phyloP scores from a whole-genome alignment of 2,329 filamentous ascomycete species.

The Mycosphaerella sp. region DNA sequence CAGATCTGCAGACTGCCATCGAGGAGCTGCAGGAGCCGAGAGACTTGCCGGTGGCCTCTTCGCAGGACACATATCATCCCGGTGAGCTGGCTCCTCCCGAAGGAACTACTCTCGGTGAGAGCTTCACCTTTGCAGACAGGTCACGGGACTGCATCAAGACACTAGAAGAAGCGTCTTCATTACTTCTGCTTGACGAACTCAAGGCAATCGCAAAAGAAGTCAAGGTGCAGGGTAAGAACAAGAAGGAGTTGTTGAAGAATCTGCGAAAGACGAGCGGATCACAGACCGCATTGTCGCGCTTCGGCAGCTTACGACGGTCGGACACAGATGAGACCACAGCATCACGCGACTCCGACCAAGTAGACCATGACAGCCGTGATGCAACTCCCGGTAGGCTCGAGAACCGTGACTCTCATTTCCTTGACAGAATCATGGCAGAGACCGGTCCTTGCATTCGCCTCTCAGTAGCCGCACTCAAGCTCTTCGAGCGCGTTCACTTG shows the following conservation, averaged over 20 bases:
- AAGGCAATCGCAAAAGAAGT: constrained; percentile 78
- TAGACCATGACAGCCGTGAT: constrained; percentile 33
- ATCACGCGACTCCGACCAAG: constrained; percentile 38
- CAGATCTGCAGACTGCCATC: constrained; percentile 63
- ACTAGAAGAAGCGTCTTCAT: constrained; percentile 73
- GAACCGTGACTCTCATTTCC: constrained; percentile 68
- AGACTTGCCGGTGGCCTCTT: constrained; percentile 47
- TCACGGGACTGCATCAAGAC: constrained; percentile 68
- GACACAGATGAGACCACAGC: constrained; percentile 53
- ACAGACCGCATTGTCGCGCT: constrained; percentile 65
- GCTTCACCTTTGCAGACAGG: constrained; percentile 73
- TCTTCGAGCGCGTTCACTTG: constrained; percentile 91
- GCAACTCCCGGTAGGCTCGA: constrained; percentile 39
- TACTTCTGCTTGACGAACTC: constrained; percentile 82
- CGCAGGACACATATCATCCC: constrained; percentile 37
- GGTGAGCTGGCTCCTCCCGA: constrained; percentile 46
- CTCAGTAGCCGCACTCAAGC: constrained; percentile 62
- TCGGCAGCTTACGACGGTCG: constrained; percentile 59
- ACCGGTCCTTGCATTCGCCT: constrained; percentile 82
- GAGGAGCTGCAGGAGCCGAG: constrained; percentile 55
- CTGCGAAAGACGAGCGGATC: constrained; percentile 66
- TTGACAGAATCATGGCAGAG: constrained; percentile 67
- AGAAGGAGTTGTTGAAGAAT: constrained; percentile 69
- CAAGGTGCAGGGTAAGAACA: constrained; percentile 82
- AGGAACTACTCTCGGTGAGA: constrained; percentile 46